Conservation (phyloP, 2,329 filamentous ascomycete genomes). For the Claviceps capensis region DNA sequence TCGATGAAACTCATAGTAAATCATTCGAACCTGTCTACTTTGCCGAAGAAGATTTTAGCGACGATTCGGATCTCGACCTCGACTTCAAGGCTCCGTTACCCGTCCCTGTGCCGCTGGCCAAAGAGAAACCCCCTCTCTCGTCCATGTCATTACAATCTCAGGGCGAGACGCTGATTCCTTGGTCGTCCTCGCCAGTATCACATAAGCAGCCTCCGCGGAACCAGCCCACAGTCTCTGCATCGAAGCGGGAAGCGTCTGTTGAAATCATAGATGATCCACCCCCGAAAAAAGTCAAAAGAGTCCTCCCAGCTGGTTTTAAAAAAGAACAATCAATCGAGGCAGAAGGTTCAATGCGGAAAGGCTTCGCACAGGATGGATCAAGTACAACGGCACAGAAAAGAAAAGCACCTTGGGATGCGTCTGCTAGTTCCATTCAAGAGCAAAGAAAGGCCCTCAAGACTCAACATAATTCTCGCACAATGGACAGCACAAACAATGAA, state of each 20-base stretch:
- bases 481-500: slow-evolving; percentile 12
- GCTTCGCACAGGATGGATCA: slow-evolving; percentile 6
- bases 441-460: slow-evolving; percentile 62
- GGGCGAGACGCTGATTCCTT: slow-evolving; percentile 36
- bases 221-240: slow-evolving; percentile 6
- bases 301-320: slow-evolving; percentile 39
- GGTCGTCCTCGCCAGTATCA: slow-evolving; percentile 54
- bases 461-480: slow-evolving; percentile 28
- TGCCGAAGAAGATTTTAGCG: slow-evolving; percentile 73
- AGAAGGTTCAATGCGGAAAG: slow-evolving; percentile 11
- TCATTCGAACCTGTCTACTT: slow-evolving; percentile 38
- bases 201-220: slow-evolving; percentile 28
- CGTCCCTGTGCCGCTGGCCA: slow-evolving; percentile 25
- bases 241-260: slow-evolving; percentile 30
- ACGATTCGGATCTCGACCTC: slow-evolving; percentile 63
- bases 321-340: slow-evolving; percentile 21
- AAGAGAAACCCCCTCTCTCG: slow-evolving; percentile 15
- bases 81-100: slow-evolving; percentile 49
- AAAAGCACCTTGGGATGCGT: slow-evolving; percentile 53
- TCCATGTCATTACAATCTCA: slow-evolving; percentile 17
- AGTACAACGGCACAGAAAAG: slow-evolving; percentile 21
- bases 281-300: slow-evolving; percentile 39
- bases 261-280: slow-evolving; percentile 13
- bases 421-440: slow-evolving; percentile 61
- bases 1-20: slow-evolving; percentile 13